Evolutionary conservation across 257 asterid genomes (phyloP).

Genomic region (Orobanche coerulescens): DNA sequence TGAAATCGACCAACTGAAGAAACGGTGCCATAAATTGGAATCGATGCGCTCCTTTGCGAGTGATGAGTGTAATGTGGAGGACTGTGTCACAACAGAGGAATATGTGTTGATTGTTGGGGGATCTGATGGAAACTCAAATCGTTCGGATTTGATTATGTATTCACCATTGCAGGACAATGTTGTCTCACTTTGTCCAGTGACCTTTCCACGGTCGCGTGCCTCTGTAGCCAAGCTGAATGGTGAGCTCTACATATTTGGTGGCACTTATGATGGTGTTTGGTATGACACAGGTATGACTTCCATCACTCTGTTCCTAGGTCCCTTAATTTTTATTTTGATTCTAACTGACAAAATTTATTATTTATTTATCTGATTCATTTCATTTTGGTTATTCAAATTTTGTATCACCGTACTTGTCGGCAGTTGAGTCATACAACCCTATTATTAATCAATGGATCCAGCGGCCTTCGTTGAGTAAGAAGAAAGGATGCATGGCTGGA

Average conservation of each 20-base stretch:
- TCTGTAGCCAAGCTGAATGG: slow-evolving; percentile 43
- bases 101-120: slow-evolving; percentile 54
- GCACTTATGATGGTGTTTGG: slow-evolving; percentile 33
- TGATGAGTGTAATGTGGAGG: slow-evolving; percentile 18
- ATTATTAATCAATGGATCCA: slow-evolving; percentile 38
- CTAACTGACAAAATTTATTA: too few species aligned
- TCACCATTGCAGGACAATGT: slow-evolving; percentile 35
- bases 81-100: slow-evolving; percentile 15
- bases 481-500: slow-evolving; percentile 48
- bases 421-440: slow-evolving; percentile 65
- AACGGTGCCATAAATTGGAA: slow-evolving; percentile 23
- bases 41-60: slow-evolving; percentile 20
- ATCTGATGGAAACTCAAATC: slow-evolving; percentile 48
- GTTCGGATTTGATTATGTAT: slow-evolving; percentile 32
- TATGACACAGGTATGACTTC: slow-evolving; percentile 48
- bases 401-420: slow-evolving; percentile 18
- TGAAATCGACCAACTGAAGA: slow-evolving; percentile 34
- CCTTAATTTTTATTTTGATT: too few species aligned
- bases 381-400: slow-evolving; percentile 11
- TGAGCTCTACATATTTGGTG: slow-evolving; percentile 56
- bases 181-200: slow-evolving; percentile 37
- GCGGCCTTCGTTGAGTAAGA: slow-evolving; percentile 43
- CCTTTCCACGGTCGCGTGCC: slow-evolving; percentile 32
- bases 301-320: not conserved
- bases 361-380: too few species aligned